Percentiles rank a stretch among this genome's conserved stretches.
These are phyloP conservation scores for Zygoascus bituminiphila DNA, from an alignment of 805 yeast species.

Conservation along the genomic window DNA sequence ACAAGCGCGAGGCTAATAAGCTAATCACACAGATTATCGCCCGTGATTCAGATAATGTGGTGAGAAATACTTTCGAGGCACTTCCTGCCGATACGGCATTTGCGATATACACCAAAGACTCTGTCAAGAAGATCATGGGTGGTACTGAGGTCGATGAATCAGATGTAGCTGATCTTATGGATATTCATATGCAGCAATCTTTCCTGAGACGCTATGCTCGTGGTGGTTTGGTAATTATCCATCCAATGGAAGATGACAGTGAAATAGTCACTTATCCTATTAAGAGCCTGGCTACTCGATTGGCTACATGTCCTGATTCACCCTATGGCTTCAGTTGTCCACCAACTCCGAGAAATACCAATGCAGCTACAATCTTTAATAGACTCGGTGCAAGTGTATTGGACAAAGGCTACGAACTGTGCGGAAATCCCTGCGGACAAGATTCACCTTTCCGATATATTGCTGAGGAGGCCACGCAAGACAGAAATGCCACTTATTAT, in stretches of 20 bases:
- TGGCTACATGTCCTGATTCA: slow-evolving; percentile 19
- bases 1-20: background rate
- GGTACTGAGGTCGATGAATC: background rate
- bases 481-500: background rate
- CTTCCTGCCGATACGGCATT: slow-evolving; percentile 9
- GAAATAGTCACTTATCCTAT: slow-evolving; percentile 15
- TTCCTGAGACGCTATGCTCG: slow-evolving; percentile 17
- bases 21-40: background rate
- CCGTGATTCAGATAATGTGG: slow-evolving; percentile 6
- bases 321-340: slow-evolving; percentile 18
- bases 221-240: slow-evolving; percentile 17
- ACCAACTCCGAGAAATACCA: slow-evolving; percentile 13
- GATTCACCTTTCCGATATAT: background rate
- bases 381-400: background rate
- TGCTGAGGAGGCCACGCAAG: background rate
- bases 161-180: slow-evolving; percentile 21
- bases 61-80: slow-evolving; percentile 6
- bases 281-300: slow-evolving; percentile 14
- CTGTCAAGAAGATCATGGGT: slow-evolving; percentile 11
- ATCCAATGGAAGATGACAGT: slow-evolving; percentile 16
- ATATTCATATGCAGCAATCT: slow-evolving; percentile 22
- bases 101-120: slow-evolving; percentile 19
- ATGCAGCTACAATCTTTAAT: background rate
- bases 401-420: slow-evolving; percentile 5
- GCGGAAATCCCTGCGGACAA: slow-evolving; percentile 13